Conservation (phyloP, 306 rosid species). For the Quercus engelmannii region DNA sequence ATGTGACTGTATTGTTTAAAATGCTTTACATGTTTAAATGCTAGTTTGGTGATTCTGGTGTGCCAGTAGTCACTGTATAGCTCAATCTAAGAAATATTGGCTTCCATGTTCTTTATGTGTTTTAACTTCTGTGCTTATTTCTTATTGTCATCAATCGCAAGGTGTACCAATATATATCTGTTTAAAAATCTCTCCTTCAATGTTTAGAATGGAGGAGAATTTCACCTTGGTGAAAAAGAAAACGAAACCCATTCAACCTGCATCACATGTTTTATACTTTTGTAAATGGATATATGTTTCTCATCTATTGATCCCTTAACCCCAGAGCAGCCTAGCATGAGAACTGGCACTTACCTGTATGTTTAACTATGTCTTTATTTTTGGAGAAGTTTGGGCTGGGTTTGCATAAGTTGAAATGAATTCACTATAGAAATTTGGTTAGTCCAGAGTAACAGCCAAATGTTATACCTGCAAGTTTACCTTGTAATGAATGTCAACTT, state of each 20-base stretch:
- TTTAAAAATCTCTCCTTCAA: not conserved
- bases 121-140: too few species aligned
- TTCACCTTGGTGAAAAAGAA: not conserved
- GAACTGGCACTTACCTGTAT: not conserved
- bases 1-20: too few species aligned
- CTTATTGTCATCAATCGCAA: too few species aligned
- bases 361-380: not conserved
- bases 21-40: too few species aligned
- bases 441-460: not conserved
- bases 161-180: not conserved
- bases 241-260: not conserved
- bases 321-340: not conserved
- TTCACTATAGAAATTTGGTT: not conserved
- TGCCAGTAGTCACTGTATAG: too few species aligned
- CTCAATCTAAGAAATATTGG: too few species aligned
- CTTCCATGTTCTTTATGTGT: too few species aligned
- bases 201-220: not conserved
- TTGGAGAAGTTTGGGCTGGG: not conserved
- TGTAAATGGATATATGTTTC: not conserved
- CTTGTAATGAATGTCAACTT: not conserved
- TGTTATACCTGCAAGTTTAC: not conserved
- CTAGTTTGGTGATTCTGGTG: too few species aligned
- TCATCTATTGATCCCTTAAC: not conserved
- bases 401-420: not conserved
- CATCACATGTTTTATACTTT: not conserved